Evolutionary conservation across 371 early-diverging fungal genomes (phyloP).

Genomic region (Smittium mucronatum): DNA sequence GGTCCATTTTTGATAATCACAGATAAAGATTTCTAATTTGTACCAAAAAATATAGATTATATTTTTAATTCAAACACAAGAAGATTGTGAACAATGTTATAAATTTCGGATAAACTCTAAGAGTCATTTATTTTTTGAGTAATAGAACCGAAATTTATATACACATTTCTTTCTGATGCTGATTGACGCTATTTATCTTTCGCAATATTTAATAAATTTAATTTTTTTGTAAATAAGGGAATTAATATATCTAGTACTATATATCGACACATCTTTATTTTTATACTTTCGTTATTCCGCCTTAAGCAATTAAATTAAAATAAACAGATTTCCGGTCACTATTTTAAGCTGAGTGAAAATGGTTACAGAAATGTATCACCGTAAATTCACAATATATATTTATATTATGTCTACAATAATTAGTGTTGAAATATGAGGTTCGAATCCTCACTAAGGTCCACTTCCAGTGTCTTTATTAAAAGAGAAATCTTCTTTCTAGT

Average conservation of each 20-base stretch:
- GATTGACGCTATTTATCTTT: not conserved
- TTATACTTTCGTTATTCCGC: no score
- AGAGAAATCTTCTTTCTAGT: no score
- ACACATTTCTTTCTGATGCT: not conserved
- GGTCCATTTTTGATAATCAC: not conserved
- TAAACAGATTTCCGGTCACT: no score
- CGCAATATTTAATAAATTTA: not conserved
- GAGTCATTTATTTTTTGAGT: not conserved
- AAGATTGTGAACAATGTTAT: not conserved
- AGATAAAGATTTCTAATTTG: not conserved
- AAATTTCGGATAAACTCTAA: not conserved
- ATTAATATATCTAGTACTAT: not conserved
- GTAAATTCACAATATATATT: no score
- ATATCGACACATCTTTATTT: no score
- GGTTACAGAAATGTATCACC: no score
- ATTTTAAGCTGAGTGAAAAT: no score
- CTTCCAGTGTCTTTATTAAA: no score
- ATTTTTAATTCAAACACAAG: not conserved
- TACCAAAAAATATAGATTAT: not conserved
- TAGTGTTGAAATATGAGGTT: no score
- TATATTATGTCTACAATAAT: no score
- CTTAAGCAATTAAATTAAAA: no score
- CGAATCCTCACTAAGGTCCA: no score
- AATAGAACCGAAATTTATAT: not conserved
- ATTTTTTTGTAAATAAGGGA: not conserved